These are phyloP conservation scores for Exidia glandulosa DNA, from an alignment of 768 basidiomycete species.

Conservation along the genomic window DNA sequence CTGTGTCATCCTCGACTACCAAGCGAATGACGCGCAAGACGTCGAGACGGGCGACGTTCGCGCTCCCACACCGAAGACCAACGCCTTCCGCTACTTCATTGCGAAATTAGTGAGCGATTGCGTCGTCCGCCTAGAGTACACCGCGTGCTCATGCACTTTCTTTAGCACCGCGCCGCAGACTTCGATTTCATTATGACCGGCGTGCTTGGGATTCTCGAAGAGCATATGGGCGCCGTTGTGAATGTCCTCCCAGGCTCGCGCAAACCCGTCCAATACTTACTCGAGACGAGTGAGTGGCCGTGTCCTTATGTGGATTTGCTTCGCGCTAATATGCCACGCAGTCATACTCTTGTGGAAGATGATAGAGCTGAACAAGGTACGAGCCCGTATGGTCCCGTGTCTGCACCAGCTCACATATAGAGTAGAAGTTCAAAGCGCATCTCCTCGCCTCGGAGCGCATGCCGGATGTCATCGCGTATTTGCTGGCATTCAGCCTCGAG, in stretches of 20 bases:
- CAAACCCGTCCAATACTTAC: slow-evolving; percentile 69
- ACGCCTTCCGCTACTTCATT: slow-evolving; percentile 86
- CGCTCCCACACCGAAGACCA: slow-evolving; percentile 54
- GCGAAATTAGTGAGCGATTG: slow-evolving; percentile 64
- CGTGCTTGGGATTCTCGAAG: slow-evolving; percentile 38
- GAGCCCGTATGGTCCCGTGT: slow-evolving; percentile 4
- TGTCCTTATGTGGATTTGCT: background rate
- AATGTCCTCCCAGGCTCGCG: slow-evolving; percentile 78
- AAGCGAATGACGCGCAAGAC: slow-evolving; percentile 64
- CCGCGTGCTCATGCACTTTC: slow-evolving; percentile 1
- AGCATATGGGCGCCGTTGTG: slow-evolving; percentile 63
- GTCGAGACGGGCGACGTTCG: slow-evolving; percentile 23
- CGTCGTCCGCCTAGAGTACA: slow-evolving; percentile 2
- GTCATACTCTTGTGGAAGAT: slow-evolving; percentile 85
- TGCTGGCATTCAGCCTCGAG: slow-evolving; percentile 73
- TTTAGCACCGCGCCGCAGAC: slow-evolving; percentile 81
- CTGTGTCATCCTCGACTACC: slow-evolving; percentile 67
- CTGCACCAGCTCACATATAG: background rate
- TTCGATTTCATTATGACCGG: slow-evolving; percentile 77
- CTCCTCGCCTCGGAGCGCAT: slow-evolving; percentile 71
- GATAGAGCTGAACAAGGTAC: slow-evolving; percentile 84
- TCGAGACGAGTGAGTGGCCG: slow-evolving; percentile 60
- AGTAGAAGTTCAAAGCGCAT: slow-evolving; percentile 82
- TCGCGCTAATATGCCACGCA: slow-evolving; percentile 17
- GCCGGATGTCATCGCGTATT: slow-evolving; percentile 64